These are phyloP conservation scores for Suhomyces sp. DNA, from an alignment of 805 yeast species.

Conservation along the genomic window DNA sequence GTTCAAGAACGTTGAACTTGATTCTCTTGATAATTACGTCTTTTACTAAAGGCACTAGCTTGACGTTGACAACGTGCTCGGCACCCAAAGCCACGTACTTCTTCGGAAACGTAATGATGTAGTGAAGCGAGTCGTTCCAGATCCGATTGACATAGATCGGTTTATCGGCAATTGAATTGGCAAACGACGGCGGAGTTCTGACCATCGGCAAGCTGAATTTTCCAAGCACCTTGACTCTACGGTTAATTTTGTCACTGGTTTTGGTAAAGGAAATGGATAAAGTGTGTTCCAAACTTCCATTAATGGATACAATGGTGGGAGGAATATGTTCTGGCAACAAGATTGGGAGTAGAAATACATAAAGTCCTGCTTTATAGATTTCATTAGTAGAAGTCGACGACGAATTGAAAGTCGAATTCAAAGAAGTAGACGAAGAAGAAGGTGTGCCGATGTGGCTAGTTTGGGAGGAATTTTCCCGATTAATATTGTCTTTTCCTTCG, in stretches of 20 bases:
- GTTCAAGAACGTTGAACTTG: slow-evolving; percentile 63
- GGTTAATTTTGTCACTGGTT: slow-evolving; percentile 32
- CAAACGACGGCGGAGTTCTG: slow-evolving; percentile 55
- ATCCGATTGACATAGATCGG: slow-evolving; percentile 73
- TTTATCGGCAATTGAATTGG: slow-evolving; percentile 59
- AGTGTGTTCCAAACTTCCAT: slow-evolving; percentile 47
- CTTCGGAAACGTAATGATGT: slow-evolving; percentile 67
- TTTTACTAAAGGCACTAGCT: slow-evolving; percentile 64
- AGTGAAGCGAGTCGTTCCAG: slow-evolving; percentile 70
- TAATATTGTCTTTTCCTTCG: slow-evolving; percentile 3
- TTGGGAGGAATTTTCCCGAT: not conserved
- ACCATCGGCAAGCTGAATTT: slow-evolving; percentile 45
- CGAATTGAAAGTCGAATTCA: not conserved
- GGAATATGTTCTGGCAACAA: slow-evolving; percentile 61
- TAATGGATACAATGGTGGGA: slow-evolving; percentile 53
- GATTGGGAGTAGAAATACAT: slow-evolving; percentile 64
- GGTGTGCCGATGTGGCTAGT: not conserved
- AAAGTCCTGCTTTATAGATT: slow-evolving; percentile 59
- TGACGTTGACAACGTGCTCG: slow-evolving; percentile 58
- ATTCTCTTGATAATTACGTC: slow-evolving; percentile 60
- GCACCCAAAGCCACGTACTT: slow-evolving; percentile 66
- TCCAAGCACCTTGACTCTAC: slow-evolving; percentile 33
- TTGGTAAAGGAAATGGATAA: slow-evolving; percentile 40
- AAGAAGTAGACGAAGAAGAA: not conserved
- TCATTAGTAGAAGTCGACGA: slow-evolving; percentile 6